Conservation (phyloP, 1,139 yeast genomes). For the Eremothecium cymbalariae region DNA sequence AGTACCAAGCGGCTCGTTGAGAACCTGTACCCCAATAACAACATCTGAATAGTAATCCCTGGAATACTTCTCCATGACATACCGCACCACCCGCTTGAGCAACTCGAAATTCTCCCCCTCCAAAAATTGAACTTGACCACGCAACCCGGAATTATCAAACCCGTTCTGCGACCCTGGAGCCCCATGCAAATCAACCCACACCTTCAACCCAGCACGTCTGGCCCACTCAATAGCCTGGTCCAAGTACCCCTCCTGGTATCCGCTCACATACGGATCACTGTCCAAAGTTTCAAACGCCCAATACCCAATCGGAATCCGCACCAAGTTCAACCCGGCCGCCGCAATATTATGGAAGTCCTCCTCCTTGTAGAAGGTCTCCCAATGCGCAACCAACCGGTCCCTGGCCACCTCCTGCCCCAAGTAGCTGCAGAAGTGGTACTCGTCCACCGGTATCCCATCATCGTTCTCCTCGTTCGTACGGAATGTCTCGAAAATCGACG, state of each 20-base stretch:
- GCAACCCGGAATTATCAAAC: conserved; percentile 85
- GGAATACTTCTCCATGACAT: conserved; percentile 56
- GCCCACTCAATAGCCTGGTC: conserved; percentile 78
- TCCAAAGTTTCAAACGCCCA: conserved; percentile 74
- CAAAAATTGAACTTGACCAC: conserved; percentile 60
- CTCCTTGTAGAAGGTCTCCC: conserved; percentile 74
- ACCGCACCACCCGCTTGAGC: conserved; percentile 28
- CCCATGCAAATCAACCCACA: conserved; percentile 91
- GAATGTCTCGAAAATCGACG: conserved; percentile 58
- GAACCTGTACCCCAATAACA: conserved; percentile 72
- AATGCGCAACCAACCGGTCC: conserved; percentile 53
- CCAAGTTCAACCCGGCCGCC: conserved; percentile 67
- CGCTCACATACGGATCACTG: conserved; percentile 81
- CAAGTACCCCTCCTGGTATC: conserved; percentile 68
- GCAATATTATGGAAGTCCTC: conserved; percentile 59
- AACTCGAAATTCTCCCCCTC: conserved; percentile 39
- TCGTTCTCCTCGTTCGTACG: conserved; percentile 25
- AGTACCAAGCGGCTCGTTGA: conserved; percentile 87
- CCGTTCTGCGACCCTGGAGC: conserved; percentile 98
- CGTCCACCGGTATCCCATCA: conserved; percentile 67
- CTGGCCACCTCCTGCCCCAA: conserved; percentile 58
- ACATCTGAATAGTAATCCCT: conserved; percentile 57
- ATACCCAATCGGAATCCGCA: conserved; percentile 88
- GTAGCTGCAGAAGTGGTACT: conserved; percentile 56
- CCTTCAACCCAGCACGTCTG: conserved; percentile 51